These are phyloP conservation scores for Durio zibethinus DNA, from an alignment of 345 rosid species.

Conservation along the genomic window DNA sequence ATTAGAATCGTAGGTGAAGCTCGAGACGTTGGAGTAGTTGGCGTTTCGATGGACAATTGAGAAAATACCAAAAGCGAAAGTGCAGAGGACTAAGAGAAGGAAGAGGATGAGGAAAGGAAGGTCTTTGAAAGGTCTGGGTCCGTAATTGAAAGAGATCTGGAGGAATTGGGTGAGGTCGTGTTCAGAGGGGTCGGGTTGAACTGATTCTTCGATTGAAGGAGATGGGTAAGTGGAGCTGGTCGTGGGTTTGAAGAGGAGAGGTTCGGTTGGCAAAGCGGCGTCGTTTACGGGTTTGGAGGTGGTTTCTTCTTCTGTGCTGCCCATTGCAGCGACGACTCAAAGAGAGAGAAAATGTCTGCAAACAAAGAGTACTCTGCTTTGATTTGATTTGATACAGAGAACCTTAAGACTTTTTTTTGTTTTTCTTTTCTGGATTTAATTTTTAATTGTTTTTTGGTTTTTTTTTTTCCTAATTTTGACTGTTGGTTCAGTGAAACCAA, in stretches of 20 bases:
- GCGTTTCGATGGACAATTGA: slow-evolving; percentile 53
- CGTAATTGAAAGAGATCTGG: slow-evolving; percentile 80
- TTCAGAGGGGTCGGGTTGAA: slow-evolving; percentile 32
- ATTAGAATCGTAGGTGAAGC: slow-evolving; percentile 48
- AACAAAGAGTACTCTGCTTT: background rate
- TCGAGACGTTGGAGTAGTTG: slow-evolving; percentile 44
- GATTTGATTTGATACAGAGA: background rate
- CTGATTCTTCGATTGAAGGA: slow-evolving; percentile 37
- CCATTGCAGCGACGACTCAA: slow-evolving; percentile 34
- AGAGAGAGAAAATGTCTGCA: background rate
- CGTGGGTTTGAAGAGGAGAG: slow-evolving; percentile 63
- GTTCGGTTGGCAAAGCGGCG: slow-evolving; percentile 53
- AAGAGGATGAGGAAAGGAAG: slow-evolving; percentile 69
- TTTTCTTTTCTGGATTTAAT: background rate
- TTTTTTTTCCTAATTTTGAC: background rate
- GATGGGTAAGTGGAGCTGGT: slow-evolving; percentile 12
- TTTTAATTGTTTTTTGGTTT: background rate
- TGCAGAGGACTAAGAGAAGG: slow-evolving; percentile 49
- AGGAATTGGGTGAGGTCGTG: slow-evolving; percentile 72
- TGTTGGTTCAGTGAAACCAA: background rate
- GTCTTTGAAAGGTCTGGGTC: slow-evolving; percentile 77
- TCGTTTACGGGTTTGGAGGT: slow-evolving; percentile 38
- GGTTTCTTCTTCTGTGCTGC: slow-evolving; percentile 50
- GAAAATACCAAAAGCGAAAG: slow-evolving; percentile 82
- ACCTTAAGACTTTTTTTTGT: background rate